Base-by-base conservation (phyloP, 108 stramenopile genomes). In the Nitzschia sp. region DNA sequence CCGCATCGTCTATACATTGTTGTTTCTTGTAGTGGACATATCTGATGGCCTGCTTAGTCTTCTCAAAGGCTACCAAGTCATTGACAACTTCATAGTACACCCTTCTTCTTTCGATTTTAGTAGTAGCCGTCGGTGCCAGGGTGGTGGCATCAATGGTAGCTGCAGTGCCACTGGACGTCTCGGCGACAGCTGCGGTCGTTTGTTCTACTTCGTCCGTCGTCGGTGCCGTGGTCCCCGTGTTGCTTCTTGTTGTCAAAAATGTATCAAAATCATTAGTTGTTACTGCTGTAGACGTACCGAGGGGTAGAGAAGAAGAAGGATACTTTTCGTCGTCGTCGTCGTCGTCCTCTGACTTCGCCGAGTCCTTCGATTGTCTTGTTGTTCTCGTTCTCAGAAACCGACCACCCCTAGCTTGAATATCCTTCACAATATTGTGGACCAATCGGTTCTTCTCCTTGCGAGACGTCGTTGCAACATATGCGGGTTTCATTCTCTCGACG, bases 321-420 rank as follows among this genome's bases (percentile, higher is more conserved):
- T n/a, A n/a, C n/a, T n/a, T n/a, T 32, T 48, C 30, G 17, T 29
- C 48, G 38, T 6, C 13, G 13, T 11, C 33, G 1, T 58, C 15
- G 1, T 29, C n/a, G 36, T 54, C 66, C 66, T 81, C 52, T 5
- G 54, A 68, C n/a, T n/a, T n/a, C 38, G 68, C 38, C 1, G 38
- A 31, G 3, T 81, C 53, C 53, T 75, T 77, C n/a, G n/a, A n/a
- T n/a, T n/a, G n/a, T n/a, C n/a, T n/a, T n/a, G n/a, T n/a, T n/a
- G n/a, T n/a, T n/a, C n/a, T n/a, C n/a, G n/a, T n/a, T 33, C 71
- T 72, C 58, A 85, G 72, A 46, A 85, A 85, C 31, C 81, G 62
- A n/a, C 84, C 84, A 29, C 75, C 68, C 62, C 62, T 64, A 1
- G 45, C 17, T 15, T 73, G 61, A 3, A 84, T 73, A 29, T 25